Evolutionary conservation across 257 asterid genomes (phyloP), one percentile per base, ranked within the genome.

Genomic region (Solanum appendiculatum): DNA sequence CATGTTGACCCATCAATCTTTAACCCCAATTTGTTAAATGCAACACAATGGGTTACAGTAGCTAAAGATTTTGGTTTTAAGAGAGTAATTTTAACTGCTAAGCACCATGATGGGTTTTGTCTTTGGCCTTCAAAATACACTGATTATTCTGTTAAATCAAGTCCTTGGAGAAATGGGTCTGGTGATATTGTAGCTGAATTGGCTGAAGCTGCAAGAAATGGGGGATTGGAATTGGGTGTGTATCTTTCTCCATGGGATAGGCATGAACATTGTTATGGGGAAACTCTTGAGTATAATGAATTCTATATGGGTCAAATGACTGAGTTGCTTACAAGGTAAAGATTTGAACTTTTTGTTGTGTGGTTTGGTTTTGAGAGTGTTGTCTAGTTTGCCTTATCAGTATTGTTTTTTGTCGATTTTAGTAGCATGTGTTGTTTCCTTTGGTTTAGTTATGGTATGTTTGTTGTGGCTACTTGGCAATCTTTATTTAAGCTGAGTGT

Each of bases 231-330:
- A 56, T 92, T 97, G 89, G 99, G 99, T 34, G 68, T 97, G 89
- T 97, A 97, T 90, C 98, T 97, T 69, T 97, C 99, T 64, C 99
- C 99, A 51, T 97, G 99, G 99, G 99, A 97, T 91, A 90, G 98
- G 82, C 99, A 97, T 85, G 99, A 96, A 33, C 13, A 97, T 75
- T 86, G 90, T 86, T 97, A 93, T 90, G 99, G 99, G 39, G 68
- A 92, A 39, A 96, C 98, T 73, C 72, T 95, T 27, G 97, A 94
- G 83, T 97, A 97, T 68, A 97, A 97, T 87, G 98, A 96, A 91
- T 92, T 82, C 85, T 97, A 94, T 90, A 66, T 95, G 98, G 99
- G 93, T 4, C 99, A 97, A 92, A 97, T 96, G 99, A 93, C 97
- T 89, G 99, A 97, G 89, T 89, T 97, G 81, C 98, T 97, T 82